Evolutionary conservation across 106 monocot species (phyloP).

Genomic region (Narthecium ossifragum): DNA sequence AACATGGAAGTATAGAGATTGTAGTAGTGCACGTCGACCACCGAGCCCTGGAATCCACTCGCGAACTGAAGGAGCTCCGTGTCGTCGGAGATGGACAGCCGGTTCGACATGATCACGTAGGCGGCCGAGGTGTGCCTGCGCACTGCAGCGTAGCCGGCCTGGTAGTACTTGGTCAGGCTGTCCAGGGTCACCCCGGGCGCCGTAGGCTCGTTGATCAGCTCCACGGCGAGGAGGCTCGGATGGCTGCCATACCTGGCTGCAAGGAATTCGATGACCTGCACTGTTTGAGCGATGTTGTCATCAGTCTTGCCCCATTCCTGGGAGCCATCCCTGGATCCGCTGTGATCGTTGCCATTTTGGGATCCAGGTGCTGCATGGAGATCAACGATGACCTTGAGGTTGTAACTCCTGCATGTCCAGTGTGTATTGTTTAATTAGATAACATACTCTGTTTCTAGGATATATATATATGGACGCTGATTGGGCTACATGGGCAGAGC

Average conservation of each 20-base stretch:
- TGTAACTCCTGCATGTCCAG: constrained; percentile 36
- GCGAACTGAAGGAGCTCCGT: constrained; percentile 63
- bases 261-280: constrained; percentile 61
- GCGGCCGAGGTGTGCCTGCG: constrained; percentile 44
- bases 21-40: constrained; percentile 85
- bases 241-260: constrained; percentile 30
- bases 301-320: constrained; percentile 57
- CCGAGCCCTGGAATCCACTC: constrained; percentile 35
- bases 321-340: constrained; percentile 63
- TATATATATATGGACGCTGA: no score
- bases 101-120: constrained; percentile 76
- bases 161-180: constrained; percentile 52
- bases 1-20: constrained; percentile 41
- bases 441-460: no score
- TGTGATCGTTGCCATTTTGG: constrained; percentile 59
- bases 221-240: constrained; percentile 39
- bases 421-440: no score
- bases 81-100: constrained; percentile 10
- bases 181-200: constrained; percentile 43
- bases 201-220: constrained; percentile 70
- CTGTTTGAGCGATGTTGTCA: constrained; percentile 37
- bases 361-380: constrained; percentile 66
- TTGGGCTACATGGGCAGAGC: no score
- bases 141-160: constrained; percentile 46
- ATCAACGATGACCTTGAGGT: constrained; percentile 49